Evolutionary conservation across 108 stramenopile species (phyloP), one percentile per base, ranked within the genome.

Genomic region (Cyclotella cryptica): DNA sequence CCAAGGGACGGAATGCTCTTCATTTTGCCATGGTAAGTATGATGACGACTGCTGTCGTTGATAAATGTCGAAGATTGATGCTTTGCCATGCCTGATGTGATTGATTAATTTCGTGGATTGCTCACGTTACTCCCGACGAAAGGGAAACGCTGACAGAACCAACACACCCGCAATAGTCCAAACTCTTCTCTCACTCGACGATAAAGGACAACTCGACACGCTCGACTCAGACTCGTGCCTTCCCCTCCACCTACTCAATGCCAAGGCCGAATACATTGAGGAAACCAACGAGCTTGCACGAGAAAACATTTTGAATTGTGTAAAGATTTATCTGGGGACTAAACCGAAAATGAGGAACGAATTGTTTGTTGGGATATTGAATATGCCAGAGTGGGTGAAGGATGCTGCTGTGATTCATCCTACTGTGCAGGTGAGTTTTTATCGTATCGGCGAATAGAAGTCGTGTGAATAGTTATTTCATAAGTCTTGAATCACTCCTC

Each of bases 331-430:
- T 69, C 63, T 91, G 27, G 79, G 78, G 11, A 87, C 88, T 18
- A 73, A 85, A 17, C 90, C 93, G 0, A 49, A 57, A 14, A 79
- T 88, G 11, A 66, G 83, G 1, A 63, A 80, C 35, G 90, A 88
- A 42, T 93, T 93, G 49, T 75, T 91, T 45, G 87, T 84, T 12
- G 89, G 80, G 10, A 62, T 93, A 12, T 88, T 89, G 75, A 75
- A 84, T 72, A 80, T 91, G 60, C 93, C 93, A 12, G 89, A 92
- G 54, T 87, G 86, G 88, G 71, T 91, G 28, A 87, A 80, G 51
- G 90, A 93, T 57, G 80, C 86, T 39, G 93, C 90, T 3, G 93
- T 93, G 45, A 84, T 88, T 35, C 78, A 70, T 61, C 83, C 88
- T 1, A 87, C 83, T 44, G 93, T 93, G 10, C 92, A 63, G 41